Conservation (phyloP, 1,284 basidiomycete genomes). For the Salmacisia buchloeana region DNA sequence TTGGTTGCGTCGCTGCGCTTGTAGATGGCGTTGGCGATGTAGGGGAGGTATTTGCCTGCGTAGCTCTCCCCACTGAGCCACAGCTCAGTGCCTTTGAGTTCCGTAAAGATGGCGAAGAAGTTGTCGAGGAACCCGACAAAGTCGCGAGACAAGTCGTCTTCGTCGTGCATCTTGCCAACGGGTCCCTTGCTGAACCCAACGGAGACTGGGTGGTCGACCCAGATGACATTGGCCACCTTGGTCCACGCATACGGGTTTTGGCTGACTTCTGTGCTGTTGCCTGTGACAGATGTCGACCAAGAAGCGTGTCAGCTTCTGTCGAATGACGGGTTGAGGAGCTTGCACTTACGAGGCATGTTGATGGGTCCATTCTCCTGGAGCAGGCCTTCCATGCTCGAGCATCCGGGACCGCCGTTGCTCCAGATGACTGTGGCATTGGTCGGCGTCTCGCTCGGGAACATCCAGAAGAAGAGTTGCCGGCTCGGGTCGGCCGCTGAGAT, state of each 20-base stretch:
- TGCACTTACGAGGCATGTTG: slow-evolving; percentile 58
- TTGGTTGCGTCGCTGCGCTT: slow-evolving; percentile 37
- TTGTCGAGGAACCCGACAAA: slow-evolving; percentile 46
- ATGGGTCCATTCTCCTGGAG: slow-evolving; percentile 75
- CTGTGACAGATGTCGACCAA: too few species aligned
- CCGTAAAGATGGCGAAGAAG: slow-evolving; percentile 32
- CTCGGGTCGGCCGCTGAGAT: slow-evolving; percentile 24
- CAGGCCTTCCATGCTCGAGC: slow-evolving; percentile 70
- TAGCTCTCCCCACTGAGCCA: slow-evolving; percentile 54
- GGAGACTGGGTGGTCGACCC: slow-evolving; percentile 76
- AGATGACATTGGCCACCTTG: slow-evolving; percentile 71
- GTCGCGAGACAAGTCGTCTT: slow-evolving; percentile 48
- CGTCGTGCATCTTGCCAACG: slow-evolving; percentile 59
- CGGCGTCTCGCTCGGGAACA: slow-evolving; percentile 71
- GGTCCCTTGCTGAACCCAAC: slow-evolving; percentile 72
- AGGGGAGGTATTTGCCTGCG: slow-evolving; percentile 59
- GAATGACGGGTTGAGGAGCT: too few species aligned
- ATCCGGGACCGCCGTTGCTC: slow-evolving; percentile 60
- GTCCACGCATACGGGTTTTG: slow-evolving; percentile 72
- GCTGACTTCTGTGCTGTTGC: slow-evolving; percentile 63
- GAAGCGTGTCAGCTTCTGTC: too few species aligned
- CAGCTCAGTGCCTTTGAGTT: slow-evolving; percentile 27
- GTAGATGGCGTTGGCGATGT: slow-evolving; percentile 43
- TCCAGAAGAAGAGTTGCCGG: slow-evolving; percentile 72
- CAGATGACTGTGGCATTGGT: slow-evolving; percentile 69